A percentile compares a stretch with the other conserved stretches of the same genome.
Conservation (phyloP, 805 yeast species). For the Scheffersomyces lignosus region DNA sequence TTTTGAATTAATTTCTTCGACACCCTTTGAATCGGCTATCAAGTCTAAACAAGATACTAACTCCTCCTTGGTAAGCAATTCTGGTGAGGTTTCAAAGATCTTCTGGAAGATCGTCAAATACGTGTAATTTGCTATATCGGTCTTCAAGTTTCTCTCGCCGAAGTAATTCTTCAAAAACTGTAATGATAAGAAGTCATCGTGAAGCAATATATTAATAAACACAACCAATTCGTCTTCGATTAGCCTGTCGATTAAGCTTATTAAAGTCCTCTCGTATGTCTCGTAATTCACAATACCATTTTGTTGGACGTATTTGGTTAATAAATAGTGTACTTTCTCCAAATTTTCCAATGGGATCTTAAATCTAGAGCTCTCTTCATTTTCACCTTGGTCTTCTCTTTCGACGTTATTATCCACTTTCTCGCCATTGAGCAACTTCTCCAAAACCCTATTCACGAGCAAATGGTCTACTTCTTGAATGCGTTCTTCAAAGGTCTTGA, state of each 20-base stretch:
- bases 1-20: background rate
- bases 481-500: constrained; percentile 20
- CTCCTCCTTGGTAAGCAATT: constrained; percentile 1
- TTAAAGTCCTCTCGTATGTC: background rate
- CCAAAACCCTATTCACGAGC: constrained; percentile 24
- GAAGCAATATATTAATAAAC: background rate
- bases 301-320: too few relatives aligned
- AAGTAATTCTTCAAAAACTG: constrained; percentile 1
- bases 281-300: background rate
- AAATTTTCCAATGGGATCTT: background rate
- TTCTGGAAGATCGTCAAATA: constrained; percentile 3
- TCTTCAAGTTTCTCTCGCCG: background rate
- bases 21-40: background rate
- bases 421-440: constrained; percentile 41
- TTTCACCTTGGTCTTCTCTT: constrained; percentile 29
- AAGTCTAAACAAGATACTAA: constrained; percentile 4
- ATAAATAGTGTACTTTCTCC: constrained; percentile 2
- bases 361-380: constrained; percentile 1
- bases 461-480: constrained; percentile 16
- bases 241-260: background rate
- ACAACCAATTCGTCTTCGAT: background rate
- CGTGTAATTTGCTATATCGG: background rate
- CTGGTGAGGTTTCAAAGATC: constrained; percentile 4
- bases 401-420: too few relatives aligned
- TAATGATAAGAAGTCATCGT: background rate